Conservation (phyloP, 1,139 yeast genomes). For the Suhomyces terraborum region DNA sequence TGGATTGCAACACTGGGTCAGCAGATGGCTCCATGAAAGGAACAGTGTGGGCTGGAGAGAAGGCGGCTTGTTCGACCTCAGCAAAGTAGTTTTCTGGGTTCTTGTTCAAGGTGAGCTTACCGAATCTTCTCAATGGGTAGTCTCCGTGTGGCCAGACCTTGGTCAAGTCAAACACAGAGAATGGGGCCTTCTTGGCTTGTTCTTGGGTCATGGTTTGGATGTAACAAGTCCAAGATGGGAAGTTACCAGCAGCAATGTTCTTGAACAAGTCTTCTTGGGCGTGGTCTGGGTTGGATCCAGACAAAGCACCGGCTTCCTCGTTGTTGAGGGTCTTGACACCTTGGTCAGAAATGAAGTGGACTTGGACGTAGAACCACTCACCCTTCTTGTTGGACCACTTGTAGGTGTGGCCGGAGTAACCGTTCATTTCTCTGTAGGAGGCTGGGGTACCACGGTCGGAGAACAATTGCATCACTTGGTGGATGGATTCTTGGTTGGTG, state of each 20-base stretch:
- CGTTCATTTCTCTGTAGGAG: slow-evolving; percentile 65
- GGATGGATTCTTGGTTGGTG: slow-evolving; percentile 51
- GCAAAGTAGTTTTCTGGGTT: slow-evolving; percentile 80
- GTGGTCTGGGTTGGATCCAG: slow-evolving; percentile 65
- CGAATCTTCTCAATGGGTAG: slow-evolving; percentile 74
- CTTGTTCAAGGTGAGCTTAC: slow-evolving; percentile 66
- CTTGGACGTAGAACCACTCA: slow-evolving; percentile 65
- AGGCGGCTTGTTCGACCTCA: slow-evolving; percentile 81
- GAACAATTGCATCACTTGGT: slow-evolving; percentile 21
- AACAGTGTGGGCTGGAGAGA: slow-evolving; percentile 80
- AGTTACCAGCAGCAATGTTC: slow-evolving; percentile 58
- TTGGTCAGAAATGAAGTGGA: slow-evolving; percentile 62
- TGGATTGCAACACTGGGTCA: slow-evolving; percentile 84
- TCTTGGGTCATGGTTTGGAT: slow-evolving; percentile 74
- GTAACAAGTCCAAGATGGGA: slow-evolving; percentile 66
- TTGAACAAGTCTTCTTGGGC: slow-evolving; percentile 59
- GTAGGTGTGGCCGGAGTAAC: slow-evolving; percentile 76
- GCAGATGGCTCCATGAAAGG: slow-evolving; percentile 85
- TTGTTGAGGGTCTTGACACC: slow-evolving; percentile 59
- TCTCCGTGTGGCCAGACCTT: slow-evolving; percentile 82
- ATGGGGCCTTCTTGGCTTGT: slow-evolving; percentile 60
- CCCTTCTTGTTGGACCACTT: slow-evolving; percentile 69
- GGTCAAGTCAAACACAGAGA: slow-evolving; percentile 68
- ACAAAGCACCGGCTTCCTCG: slow-evolving; percentile 57
- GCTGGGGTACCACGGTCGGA: slow-evolving; percentile 72